Conservation (phyloP, 129 eudicot genomes). For the Dittrichia graveolens region DNA sequence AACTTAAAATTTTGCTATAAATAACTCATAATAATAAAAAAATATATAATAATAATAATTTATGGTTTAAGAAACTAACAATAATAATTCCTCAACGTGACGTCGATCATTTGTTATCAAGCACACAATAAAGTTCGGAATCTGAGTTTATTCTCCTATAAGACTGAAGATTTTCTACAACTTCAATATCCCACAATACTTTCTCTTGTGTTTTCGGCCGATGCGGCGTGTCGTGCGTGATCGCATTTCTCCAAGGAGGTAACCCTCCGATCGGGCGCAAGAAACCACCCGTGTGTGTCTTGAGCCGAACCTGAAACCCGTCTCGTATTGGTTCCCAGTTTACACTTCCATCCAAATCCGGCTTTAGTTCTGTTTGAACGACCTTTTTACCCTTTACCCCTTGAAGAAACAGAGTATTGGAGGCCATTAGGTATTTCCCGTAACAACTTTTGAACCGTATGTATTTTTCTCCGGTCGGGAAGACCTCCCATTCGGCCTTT, state of each 20-base stretch:
- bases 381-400: constrained; percentile 58
- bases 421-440: constrained; percentile 67
- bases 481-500: constrained; percentile 53
- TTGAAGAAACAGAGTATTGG: constrained; percentile 48
- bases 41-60: too few relatives aligned
- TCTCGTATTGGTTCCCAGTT: constrained; percentile 71
- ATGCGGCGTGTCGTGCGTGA: constrained; percentile 61
- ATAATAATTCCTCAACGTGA: not conserved
- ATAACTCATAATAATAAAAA: too few relatives aligned
- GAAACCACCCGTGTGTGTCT: constrained; percentile 44
- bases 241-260: constrained; percentile 68
- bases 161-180: constrained; percentile 46
- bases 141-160: constrained; percentile 24
- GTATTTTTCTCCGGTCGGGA: constrained; percentile 31
- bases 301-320: constrained; percentile 58
- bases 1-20: too few relatives aligned
- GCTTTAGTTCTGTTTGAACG: constrained; percentile 36
- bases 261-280: constrained; percentile 63
- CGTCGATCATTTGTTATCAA: not conserved
- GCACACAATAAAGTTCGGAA: constrained; percentile 13
- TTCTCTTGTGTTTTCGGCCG: constrained; percentile 36
- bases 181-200: constrained; percentile 64
- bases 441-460: constrained; percentile 63
- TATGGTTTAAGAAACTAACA: constrained; percentile 2
- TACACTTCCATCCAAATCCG: constrained; percentile 34